phyloP scores from a whole-genome alignment of 805 yeast species.

The Zygotorulaspora danielsina region DNA sequence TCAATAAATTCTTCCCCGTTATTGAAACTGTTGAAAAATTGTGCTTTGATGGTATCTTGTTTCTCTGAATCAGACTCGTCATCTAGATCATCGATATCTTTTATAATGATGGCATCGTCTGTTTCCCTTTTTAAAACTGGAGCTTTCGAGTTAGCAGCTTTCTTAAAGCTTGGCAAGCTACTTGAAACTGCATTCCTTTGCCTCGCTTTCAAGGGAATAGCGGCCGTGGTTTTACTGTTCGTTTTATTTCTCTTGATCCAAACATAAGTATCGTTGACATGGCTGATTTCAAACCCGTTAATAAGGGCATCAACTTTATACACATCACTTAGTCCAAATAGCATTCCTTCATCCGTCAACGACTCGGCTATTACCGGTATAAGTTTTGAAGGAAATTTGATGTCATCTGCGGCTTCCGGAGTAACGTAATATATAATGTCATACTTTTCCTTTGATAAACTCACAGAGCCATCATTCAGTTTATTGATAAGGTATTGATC shows the following conservation, averaged over 20 bases:
- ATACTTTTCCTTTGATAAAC: conserved; percentile 37
- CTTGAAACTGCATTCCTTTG: conserved; percentile 17
- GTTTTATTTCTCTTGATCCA: conserved; percentile 57
- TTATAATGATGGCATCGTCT: conserved; percentile 18
- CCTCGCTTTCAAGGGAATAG: conserved; percentile 32
- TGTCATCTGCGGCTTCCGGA: conserved; percentile 44
- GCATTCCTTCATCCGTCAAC: conserved; percentile 43
- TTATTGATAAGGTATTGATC: conserved; percentile 57
- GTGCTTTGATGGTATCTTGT: conserved; percentile 41
- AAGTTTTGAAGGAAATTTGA: conserved; percentile 46
- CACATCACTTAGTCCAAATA: conserved; percentile 47
- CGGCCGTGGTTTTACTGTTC: conserved; percentile 29
- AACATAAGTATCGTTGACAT: conserved; percentile 36
- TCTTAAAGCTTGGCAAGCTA: conserved; percentile 27
- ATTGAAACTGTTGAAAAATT: conserved; percentile 48
- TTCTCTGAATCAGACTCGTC: conserved; percentile 39
- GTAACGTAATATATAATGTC: conserved; percentile 51
- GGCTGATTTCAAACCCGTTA: conserved; percentile 52
- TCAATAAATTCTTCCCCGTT: conserved; percentile 49
- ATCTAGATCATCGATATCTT: conserved; percentile 32
- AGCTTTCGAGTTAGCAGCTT: conserved; percentile 15
- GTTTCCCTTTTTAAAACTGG: conserved; percentile 32
- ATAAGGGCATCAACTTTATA: conserved; percentile 55
- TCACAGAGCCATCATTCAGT: conserved; percentile 46
- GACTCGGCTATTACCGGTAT: conserved; percentile 40